Base-by-base conservation (phyloP, 2,329 filamentous ascomycete species). In the Sordariomycetes sp. region DNA sequence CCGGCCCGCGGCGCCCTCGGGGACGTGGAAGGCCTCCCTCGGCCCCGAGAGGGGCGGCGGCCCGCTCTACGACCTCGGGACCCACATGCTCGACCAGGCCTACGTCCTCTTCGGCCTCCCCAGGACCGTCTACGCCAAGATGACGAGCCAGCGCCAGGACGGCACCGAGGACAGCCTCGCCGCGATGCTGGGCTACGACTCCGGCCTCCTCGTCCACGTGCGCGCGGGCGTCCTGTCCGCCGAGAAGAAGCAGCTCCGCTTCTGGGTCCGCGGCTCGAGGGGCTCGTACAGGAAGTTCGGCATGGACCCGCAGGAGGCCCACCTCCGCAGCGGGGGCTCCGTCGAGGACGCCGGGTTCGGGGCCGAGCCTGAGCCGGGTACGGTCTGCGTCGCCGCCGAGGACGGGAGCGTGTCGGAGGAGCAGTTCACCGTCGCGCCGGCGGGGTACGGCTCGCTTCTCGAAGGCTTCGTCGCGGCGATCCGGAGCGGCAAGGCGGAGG, bases 31-130 rank as follows among this genome's bases (percentile, higher is more conserved):
- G 74, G 79, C 76, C 45, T 68, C 67, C 15, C 74, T 86, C 57
- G 70, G 75, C 34, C 79, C 85, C 64, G 67, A 71, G 20, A 75
- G 84, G 17, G 87, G 84, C 12, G 83, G 85, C 45, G 84, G 86
- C 39, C 83, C 76, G 24, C 72, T 90, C 24, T 91, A 86, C 65
- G 88, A 91, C 64, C 75, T 92, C 1, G 88, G 88, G 51, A 82
- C 85, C 4, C 88, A 92, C 67, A 73, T 91, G 54, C 74, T 91
- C 55, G 88, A 92, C 68, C 88, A 92, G 70, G 82, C 78, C 2
- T 86, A 87, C 65, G 70, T 79, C 45, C 73, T 89, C 3, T 88
- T 90, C 61, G 88, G 88, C 20, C 70, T 83, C 64, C 89, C 89
- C 0, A 72, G 78, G 57, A 74, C 74, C 2, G 80, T 91, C 1